phyloP scores from a whole-genome alignment of 2,329 filamentous ascomycete species.

The Blastomyces parvus region DNA sequence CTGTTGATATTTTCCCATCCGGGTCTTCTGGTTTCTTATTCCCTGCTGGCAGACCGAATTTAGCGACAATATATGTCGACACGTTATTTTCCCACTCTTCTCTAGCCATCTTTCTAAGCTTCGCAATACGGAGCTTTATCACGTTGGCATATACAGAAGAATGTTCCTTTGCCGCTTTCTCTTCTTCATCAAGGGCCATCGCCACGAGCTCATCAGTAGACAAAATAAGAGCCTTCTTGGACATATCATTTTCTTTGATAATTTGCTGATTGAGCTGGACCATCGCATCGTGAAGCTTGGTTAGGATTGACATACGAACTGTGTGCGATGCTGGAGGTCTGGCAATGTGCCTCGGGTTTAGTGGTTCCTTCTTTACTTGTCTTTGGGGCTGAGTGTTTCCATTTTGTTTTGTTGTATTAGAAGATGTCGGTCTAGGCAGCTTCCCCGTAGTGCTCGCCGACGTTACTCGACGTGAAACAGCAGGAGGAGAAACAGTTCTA shows the following conservation, averaged over 20 bases:
- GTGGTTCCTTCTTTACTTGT: constrained; percentile 31
- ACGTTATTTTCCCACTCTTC: constrained; percentile 61
- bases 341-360: constrained; percentile 38
- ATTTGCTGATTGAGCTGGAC: constrained; percentile 32
- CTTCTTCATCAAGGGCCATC: constrained; percentile 56
- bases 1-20: constrained; percentile 51
- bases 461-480: constrained; percentile 13
- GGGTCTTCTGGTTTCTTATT: constrained; percentile 11
- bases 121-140: constrained; percentile 70
- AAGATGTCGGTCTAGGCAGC: not conserved
- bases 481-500: constrained; percentile 25
- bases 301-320: constrained; percentile 34
- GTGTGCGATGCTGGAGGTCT: constrained; percentile 37
- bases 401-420: not conserved
- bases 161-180: constrained; percentile 59
- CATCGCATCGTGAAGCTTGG: constrained; percentile 38
- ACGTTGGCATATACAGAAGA: constrained; percentile 68
- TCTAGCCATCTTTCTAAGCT: constrained; percentile 63
- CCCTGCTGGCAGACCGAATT: not conserved
- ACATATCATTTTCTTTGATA: constrained; percentile 24
- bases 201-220: constrained; percentile 36
- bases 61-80: constrained; percentile 32
- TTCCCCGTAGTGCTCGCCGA: not conserved
- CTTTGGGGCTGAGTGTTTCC: constrained; percentile 12
- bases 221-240: constrained; percentile 29